These are phyloP conservation scores for Nannochloris sp. DNA, from an alignment of 139 green algal genomes.

Conservation along the genomic window DNA sequence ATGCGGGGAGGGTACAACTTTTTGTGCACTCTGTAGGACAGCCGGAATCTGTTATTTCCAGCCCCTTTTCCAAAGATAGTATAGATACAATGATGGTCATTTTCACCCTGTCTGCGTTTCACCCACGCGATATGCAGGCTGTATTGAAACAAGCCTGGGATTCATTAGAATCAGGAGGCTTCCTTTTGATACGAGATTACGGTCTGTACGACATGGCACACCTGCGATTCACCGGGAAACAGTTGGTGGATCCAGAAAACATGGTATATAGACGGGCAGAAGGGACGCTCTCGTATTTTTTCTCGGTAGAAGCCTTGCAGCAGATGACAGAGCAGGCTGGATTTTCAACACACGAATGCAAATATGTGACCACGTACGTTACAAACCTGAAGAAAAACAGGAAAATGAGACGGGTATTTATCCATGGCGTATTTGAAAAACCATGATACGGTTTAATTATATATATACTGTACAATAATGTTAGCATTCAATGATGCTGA, in stretches of 20 bases:
- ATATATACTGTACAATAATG: slow-evolving; percentile 1
- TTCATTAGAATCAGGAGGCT: slow-evolving; percentile 43
- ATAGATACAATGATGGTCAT: slow-evolving; percentile 58
- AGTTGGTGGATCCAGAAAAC: slow-evolving; percentile 6
- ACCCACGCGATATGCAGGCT: slow-evolving; percentile 26
- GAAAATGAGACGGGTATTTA: slow-evolving; percentile 57
- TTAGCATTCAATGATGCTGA: slow-evolving; percentile 1
- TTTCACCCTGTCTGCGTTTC: slow-evolving; percentile 68
- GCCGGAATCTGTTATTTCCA: not conserved
- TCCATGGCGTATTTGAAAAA: slow-evolving; percentile 65
- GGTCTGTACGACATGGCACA: slow-evolving; percentile 69
- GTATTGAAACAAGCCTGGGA: slow-evolving; percentile 24
- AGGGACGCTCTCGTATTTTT: slow-evolving; percentile 70
- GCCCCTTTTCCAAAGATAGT: slow-evolving; percentile 18
- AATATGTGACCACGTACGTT: slow-evolving; percentile 51
- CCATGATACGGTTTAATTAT: not conserved
- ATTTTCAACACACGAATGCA: slow-evolving; percentile 43
- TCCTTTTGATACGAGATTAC: slow-evolving; percentile 66
- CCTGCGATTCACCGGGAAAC: slow-evolving; percentile 19
- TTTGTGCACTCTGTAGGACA: not conserved
- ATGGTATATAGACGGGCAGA: slow-evolving; percentile 30
- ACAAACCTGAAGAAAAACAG: slow-evolving; percentile 51
- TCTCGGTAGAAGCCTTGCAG: slow-evolving; percentile 43
- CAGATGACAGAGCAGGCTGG: slow-evolving; percentile 29
- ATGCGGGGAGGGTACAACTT: not conserved